A percentile compares a stretch with the other conserved stretches of the same genome.
phyloP scores from a whole-genome alignment of 176 grass and related monocot genomes.

The Aegilops longissima region DNA sequence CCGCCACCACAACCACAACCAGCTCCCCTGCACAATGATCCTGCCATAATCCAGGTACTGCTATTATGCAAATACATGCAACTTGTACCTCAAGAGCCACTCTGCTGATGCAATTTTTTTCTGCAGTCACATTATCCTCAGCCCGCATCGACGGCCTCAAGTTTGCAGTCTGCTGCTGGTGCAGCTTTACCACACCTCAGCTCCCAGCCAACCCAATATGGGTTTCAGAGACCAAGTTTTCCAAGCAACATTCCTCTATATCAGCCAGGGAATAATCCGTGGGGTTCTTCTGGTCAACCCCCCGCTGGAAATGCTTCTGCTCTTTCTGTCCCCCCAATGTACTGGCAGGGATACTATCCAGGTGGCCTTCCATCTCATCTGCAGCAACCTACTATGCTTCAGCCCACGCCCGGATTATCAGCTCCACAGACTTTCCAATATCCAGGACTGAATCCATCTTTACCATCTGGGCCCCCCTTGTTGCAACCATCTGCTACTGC shows the following conservation, averaged over 20 bases:
- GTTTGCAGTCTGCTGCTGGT: slow-evolving; percentile 59
- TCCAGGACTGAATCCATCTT: slow-evolving; percentile 50
- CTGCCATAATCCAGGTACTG: slow-evolving; percentile 84
- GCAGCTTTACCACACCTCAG: slow-evolving; percentile 58
- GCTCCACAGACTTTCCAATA: slow-evolving; percentile 67
- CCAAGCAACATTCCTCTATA: slow-evolving; percentile 62
- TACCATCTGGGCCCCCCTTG: slow-evolving; percentile 55
- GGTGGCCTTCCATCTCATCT: slow-evolving; percentile 68
- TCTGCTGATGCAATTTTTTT: slow-evolving; percentile 26
- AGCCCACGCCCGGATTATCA: slow-evolving; percentile 54
- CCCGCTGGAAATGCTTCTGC: slow-evolving; percentile 49
- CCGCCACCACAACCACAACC: slow-evolving; percentile 34
- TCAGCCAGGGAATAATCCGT: slow-evolving; percentile 54
- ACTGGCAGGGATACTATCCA: slow-evolving; percentile 79
- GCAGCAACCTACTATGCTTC: slow-evolving; percentile 60
- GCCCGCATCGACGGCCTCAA: slow-evolving; percentile 52
- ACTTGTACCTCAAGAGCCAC: background rate
- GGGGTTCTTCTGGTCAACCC: slow-evolving; percentile 50
- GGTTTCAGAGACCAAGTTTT: slow-evolving; percentile 61
- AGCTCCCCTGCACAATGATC: slow-evolving; percentile 67
- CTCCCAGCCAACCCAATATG: slow-evolving; percentile 63
- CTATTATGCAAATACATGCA: background rate
- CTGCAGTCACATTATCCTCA: slow-evolving; percentile 74
- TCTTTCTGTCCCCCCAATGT: slow-evolving; percentile 58
- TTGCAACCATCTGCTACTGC: slow-evolving; percentile 42